Evolutionary conservation across 768 basidiomycete genomes (phyloP), one percentile per base, ranked within the genome.

Genomic region (Lentinula aciculospora): DNA sequence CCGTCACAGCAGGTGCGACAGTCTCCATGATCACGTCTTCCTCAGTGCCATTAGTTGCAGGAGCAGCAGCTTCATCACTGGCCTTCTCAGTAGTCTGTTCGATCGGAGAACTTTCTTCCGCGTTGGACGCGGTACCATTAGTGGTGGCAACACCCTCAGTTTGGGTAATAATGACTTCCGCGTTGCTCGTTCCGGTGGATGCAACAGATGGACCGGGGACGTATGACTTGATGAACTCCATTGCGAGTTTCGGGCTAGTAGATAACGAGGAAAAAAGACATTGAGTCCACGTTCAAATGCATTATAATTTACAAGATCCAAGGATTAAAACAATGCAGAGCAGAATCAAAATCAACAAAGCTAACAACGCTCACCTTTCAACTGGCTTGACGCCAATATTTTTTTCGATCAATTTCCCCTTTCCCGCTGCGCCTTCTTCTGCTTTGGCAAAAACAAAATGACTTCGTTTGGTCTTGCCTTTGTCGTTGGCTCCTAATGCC

Each of bases 391-490:
- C 94, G 1, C 92, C 92, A 15, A 92, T 74, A 66, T 84, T 85
- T 74, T 85, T 91, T 15, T 95, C 88, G 3, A 96, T 72, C 42
- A 98, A 76, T 69, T 92, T 92, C 1, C 94, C 50, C 10, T 51
- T 58, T 0, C 49, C 58, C 34, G 39, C 51, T 23, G 51, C 51
- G 4, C 25, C 23, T 12, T 53, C 51, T 53, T 53, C 51, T 5
- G 92, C 94, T 69, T 91, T 89, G 63, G 84, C 90, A 64, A 98
- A 96, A 63, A 98, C 83, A 71, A 96, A 97, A 70, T 96, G 94
- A 62, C 91, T 94, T 13, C 95, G 84, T 74, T 91, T 92, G 53
- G 92, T 92, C 75, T 84, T 90, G 34, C 86, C 89, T 8, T 86
- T 85, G 34, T 82, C 82, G 0, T 80, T 86, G 13, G 92, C 92